Base-by-base conservation (phyloP, 306 rosid species). In the Urtica urens region DNA sequence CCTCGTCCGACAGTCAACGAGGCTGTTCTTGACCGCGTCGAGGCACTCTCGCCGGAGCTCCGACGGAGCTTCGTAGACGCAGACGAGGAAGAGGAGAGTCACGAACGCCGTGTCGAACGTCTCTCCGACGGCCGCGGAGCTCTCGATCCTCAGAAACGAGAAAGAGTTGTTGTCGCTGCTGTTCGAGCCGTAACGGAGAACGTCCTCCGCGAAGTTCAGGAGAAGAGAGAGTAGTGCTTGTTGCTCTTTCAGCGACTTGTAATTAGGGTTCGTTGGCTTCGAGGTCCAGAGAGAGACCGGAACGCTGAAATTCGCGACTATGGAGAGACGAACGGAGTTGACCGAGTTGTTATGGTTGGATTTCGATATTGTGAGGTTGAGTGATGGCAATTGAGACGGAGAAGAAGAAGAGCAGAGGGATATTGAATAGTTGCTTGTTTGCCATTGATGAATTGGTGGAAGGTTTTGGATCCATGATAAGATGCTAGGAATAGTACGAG, bases 271-370 rank as follows among this genome's bases (percentile, higher is more conserved):
- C 40, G 49, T 60, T 28, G 81, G 82, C 23, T 77, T 77, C 37
- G 95, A 84, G 59, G 74, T 75, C 97, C 97, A 84, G 38, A 90
- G 82, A 52, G 76, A 64, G 55, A 90, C 26, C 2, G 95, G 84
- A 65, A 79, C 66, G 29, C 60, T 77, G 34, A 64, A 74, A 51
- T 81, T 78, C 16, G 92, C 97, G 1, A 68, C 31, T 28, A 90
- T 65, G 23, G 87, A 47, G 41, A 90, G 64, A 51, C 49, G 56
- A 45, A 77, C 60, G 22, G 53, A 61, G n/a, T 13, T 0, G 3
- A 1, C 2, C 40, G 11, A 35, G 2, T 76, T 38, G 47, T 12
- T 20, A 49, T 76, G 84, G 16, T 47, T 66, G 23, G 47, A 66
- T 52, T 71, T 79, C 28, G 87, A 17, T 55, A 76, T 64, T 46